A percentile compares a stretch with the other conserved stretches of the same genome.
Conservation (phyloP, 2,329 filamentous ascomycete species). For the Cytospora piceae region DNA sequence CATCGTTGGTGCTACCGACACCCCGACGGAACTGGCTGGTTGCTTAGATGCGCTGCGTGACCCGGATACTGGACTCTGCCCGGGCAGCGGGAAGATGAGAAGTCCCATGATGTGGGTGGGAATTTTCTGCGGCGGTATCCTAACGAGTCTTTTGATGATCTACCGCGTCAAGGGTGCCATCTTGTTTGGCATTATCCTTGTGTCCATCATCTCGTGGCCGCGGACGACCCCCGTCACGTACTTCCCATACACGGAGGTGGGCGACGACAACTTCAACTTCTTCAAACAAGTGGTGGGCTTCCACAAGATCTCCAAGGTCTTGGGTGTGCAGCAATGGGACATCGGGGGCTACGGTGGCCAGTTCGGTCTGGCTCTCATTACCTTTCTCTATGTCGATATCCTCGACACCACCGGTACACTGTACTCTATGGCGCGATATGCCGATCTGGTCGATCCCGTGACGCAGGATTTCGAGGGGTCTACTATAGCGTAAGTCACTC, state of each 20-base stretch:
- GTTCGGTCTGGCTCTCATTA: conserved; percentile 83
- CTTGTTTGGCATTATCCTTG: conserved; percentile 79
- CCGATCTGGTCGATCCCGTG: conserved; percentile 75
- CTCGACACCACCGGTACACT: conserved; percentile 84
- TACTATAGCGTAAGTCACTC: conserved; percentile 59
- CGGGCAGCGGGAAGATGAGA: conserved; percentile 72
- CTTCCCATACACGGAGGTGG: conserved; percentile 73
- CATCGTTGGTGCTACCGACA: conserved; percentile 68
- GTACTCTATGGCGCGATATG: conserved; percentile 88
- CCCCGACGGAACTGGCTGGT: conserved; percentile 76
- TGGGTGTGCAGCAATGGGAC: conserved; percentile 76
- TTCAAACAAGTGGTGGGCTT: conserved; percentile 88
- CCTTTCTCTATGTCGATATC: conserved; percentile 89
- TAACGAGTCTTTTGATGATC: conserved; percentile 81
- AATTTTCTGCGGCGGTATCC: conserved; percentile 81
- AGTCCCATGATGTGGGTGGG: conserved; percentile 85
- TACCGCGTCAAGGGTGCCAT: conserved; percentile 88
- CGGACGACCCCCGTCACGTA: conserved; percentile 75
- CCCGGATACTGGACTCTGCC: conserved; percentile 60
- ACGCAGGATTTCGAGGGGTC: conserved; percentile 89
- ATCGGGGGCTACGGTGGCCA: conserved; percentile 70
- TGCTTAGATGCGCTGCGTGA: conserved; percentile 55
- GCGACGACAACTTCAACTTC: conserved; percentile 76
- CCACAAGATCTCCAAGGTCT: conserved; percentile 71
- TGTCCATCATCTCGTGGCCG: conserved; percentile 89